Evolutionary conservation across 2,329 filamentous ascomycete genomes (phyloP).

Genomic region (Nemania sp.): DNA sequence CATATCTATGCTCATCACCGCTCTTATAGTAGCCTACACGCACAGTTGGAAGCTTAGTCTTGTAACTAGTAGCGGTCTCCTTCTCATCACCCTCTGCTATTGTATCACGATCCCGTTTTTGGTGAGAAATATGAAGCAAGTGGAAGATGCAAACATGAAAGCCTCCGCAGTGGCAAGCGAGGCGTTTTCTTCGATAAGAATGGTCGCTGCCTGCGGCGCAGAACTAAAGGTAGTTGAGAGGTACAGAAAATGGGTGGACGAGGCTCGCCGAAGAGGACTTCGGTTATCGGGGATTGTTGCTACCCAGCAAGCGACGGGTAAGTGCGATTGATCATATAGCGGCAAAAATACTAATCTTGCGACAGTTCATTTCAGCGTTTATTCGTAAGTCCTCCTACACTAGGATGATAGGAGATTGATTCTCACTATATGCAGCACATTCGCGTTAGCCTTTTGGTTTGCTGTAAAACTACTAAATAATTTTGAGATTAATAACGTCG

Average conservation of each 20-base stretch:
- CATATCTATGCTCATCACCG: conserved; percentile 52
- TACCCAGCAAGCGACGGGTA: conserved; percentile 38
- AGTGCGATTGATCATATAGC: conserved; percentile 35
- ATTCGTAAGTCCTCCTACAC: conserved; percentile 28
- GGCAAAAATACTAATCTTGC: no score
- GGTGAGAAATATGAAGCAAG: conserved; percentile 53
- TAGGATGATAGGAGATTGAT: neutral
- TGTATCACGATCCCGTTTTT: conserved; percentile 58
- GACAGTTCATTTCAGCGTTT: conserved; percentile 40
- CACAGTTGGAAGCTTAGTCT: conserved; percentile 63
- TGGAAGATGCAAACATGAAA: conserved; percentile 58
- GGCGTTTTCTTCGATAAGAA: conserved; percentile 60
- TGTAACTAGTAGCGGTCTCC: conserved; percentile 59
- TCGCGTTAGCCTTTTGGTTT: conserved; percentile 40
- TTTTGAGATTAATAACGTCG: conserved; percentile 48
- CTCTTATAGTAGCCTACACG: conserved; percentile 59
- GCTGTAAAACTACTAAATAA: conserved; percentile 34
- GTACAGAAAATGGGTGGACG: conserved; percentile 58
- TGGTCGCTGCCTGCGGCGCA: conserved; percentile 65
- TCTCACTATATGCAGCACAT: conserved; percentile 33
- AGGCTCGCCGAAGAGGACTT: conserved; percentile 46
- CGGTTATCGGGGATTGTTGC: conserved; percentile 36
- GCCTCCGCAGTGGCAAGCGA: conserved; percentile 64
- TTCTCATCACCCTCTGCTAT: conserved; percentile 58
- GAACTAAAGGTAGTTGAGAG: conserved; percentile 56